These are phyloP conservation scores for Fusarium fujikuroi DNA, from an alignment of 2,329 filamentous ascomycete genomes.

Conservation along the genomic window DNA sequence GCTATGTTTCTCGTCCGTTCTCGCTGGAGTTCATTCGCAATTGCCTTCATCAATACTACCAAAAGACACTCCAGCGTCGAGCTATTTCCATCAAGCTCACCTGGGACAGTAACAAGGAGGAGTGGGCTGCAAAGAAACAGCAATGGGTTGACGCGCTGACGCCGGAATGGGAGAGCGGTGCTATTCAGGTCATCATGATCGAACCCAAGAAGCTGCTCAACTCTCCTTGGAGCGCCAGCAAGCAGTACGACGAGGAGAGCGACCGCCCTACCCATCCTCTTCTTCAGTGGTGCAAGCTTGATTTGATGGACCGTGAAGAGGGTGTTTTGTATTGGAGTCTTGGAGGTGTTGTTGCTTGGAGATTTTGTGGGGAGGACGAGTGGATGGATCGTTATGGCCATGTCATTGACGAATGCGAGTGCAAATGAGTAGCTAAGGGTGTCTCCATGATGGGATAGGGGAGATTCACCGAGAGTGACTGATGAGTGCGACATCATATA, in stretches of 20 bases:
- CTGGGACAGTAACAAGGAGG: rapidly evolving
- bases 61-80: no score
- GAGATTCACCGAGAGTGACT: rapidly evolving
- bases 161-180: not conserved
- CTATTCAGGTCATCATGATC: not conserved
- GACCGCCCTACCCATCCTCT: not conserved
- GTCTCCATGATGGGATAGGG: rapidly evolving
- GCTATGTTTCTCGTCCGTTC: not conserved
- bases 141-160: not conserved
- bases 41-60: not conserved
- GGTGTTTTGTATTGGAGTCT: not conserved
- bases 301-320: not conserved
- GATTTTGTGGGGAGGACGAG: not conserved
- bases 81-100: not conserved
- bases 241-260: not conserved
- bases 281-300: not conserved
- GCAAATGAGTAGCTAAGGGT: not conserved
- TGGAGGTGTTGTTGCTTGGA: not conserved
- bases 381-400: not conserved
- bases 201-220: not conserved
- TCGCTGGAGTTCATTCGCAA: not conserved
- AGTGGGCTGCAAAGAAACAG: not conserved
- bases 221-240: no score
- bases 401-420: not conserved
- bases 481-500: not conserved